Evolutionary conservation across 257 asterid genomes (phyloP), one percentile per base, ranked within the genome.

Genomic region (Solanum chmielewskii): DNA sequence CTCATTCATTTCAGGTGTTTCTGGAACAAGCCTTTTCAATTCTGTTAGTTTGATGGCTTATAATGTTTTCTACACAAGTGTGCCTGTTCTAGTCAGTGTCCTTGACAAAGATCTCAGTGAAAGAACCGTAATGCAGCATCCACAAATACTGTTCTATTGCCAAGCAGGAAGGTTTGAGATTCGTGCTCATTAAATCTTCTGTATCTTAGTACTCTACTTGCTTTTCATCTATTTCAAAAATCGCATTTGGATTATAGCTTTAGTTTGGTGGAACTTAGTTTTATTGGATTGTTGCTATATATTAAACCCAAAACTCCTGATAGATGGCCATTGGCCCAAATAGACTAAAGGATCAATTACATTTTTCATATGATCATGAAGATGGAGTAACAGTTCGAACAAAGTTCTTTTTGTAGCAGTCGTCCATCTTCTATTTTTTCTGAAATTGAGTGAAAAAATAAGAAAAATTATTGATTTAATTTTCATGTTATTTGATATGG

Each of bases 31-130:
- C 92, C 98, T 96, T 86, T 95, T 96, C 92, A 96, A 96, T 88
- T 94, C 99, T 71, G 96, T 96, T 88, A 96, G 99, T 91, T 89
- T 96, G 93, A 96, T 96, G 99, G 98, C 98, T 84, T 96, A 96
- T 87, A 96, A 96, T 93, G 99, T 96, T 89, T 96, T 96, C 91
- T 96, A 96, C 96, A 96, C 99, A 21, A 96, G 99, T 89, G 89
- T 96, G 83, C 99, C 99, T 27, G 99, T 95, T 89, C 91, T 96
- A 91, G 92, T 92, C 90, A 95, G 95, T 89, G 96, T 96, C 88
- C 96, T 96, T 59, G 98, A 96, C 95, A 96, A 96, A 93, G 99
- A 96, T 92, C 97, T 96, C 66, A 95, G 93, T 87, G 99, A 96
- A 91, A 92, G 91, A 91, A 96, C 99, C 37, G 99, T 96, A 39